Evolutionary conservation across 176 grass and related monocot genomes (phyloP).

Genomic region (Cenchrus purpureus): DNA sequence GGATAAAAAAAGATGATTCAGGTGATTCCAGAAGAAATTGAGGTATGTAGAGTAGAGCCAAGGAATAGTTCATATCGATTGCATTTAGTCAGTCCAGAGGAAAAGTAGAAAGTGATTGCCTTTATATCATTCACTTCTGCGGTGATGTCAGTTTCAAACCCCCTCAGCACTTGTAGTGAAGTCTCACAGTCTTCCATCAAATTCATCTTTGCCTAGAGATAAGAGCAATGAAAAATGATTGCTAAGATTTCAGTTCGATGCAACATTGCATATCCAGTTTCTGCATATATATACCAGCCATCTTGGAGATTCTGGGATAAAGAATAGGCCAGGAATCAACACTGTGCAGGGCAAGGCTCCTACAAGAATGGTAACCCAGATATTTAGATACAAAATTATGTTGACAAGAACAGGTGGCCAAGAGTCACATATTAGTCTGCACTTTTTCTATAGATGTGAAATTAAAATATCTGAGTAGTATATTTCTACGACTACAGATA

Average conservation of each 20-base stretch:
- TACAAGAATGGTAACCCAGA: conserved; percentile 40
- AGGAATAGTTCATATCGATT: conserved; percentile 5
- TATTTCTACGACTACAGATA: conserved; percentile 1
- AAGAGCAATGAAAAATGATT: background rate
- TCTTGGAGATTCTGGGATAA: conserved; percentile 97
- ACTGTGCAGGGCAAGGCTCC: conserved; percentile 84
- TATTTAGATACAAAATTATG: conserved; percentile 25
- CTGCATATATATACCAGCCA: conserved; percentile 76
- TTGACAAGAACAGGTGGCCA: background rate
- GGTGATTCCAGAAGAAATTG: background rate
- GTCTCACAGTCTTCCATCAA: conserved; percentile 82
- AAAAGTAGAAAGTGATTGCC: conserved; percentile 43
- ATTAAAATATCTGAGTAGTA: background rate
- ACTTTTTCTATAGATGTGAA: background rate
- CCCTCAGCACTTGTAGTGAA: conserved; percentile 94
- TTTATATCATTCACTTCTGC: conserved; percentile 93
- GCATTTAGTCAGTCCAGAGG: background rate
- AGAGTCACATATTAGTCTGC: background rate
- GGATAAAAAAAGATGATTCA: background rate
- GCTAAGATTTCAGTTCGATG: conserved; percentile 28
- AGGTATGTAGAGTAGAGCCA: conserved; percentile 10
- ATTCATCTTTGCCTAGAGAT: conserved; percentile 93
- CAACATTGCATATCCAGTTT: background rate
- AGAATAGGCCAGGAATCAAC: conserved; percentile 91
- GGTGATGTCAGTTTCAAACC: conserved; percentile 91